Evolutionary conservation across 208 protist genomes (phyloP), one percentile per base, ranked within the genome.

Genomic region (Leishmania major): DNA sequence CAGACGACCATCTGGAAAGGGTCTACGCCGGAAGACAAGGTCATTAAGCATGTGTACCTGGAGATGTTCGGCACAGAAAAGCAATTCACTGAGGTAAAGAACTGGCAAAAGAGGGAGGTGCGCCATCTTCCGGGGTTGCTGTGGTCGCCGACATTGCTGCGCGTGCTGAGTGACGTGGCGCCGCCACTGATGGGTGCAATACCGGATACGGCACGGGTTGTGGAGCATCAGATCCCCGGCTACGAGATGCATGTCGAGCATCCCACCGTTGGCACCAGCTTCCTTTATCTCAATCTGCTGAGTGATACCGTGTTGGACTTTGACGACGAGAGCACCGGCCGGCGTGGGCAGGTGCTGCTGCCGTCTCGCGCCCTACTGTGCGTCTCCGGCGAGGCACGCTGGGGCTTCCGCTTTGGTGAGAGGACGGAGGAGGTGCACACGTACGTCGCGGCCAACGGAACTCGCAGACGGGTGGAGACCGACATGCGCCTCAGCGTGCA

Each of bases 221-320:
- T 97, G 2, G 95, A 97, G 82, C 93, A 97, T 78, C 86, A 91
- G 51, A 69, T 95, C 31, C 90, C 95, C 0, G 95, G 95, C 19
- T 97, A 97, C 45, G 95, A 97, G 75, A 91, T 96, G 88, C 95
- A 97, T 75, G 84, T 90, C 8, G 93, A 97, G 84, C 93, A 95
- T 81, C 95, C 95, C 17, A 96, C 91, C 22, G 91, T 96, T 22
- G 95, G 95, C 66, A 88, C 86, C n/a, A 78, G 77, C 11, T 97
- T 96, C 69, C 75, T 96, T 15, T 96, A 96, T 57, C 72, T 97
- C 25, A 96, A 95, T 62, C 73, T 97, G 37, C 80, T 97, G 31
- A 89, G 87, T 62, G 93, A 96, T 47, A 96, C 95, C 7, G 93
- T 97, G 4, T 67, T 96, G 6, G 82, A 88, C 28, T 95, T 97